Conservation (phyloP, 768 basidiomycete species). For the Thelephora aurantiotincta region DNA sequence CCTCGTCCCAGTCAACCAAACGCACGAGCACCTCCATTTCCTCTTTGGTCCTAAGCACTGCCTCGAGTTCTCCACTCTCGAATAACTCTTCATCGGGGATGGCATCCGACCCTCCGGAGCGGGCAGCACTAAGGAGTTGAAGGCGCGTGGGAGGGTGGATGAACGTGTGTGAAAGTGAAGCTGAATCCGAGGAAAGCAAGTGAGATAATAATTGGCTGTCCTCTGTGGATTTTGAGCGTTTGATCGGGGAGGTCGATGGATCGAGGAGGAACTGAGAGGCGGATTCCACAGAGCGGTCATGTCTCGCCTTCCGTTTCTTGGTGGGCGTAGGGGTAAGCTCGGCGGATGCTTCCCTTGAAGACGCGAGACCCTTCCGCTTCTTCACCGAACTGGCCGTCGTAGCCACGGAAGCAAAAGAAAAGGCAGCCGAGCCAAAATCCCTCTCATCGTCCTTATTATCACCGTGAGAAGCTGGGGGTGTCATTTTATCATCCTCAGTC, state of each 20-base stretch:
- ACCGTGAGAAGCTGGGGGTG: constrained; percentile 1
- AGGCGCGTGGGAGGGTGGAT: constrained; percentile 41
- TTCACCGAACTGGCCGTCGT: not conserved
- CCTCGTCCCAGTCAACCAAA: constrained; percentile 21
- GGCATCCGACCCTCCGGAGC: constrained; percentile 35
- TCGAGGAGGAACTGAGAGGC: constrained; percentile 45
- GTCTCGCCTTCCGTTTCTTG: constrained; percentile 20
- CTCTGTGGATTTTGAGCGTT: not conserved
- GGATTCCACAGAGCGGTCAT: constrained; percentile 21
- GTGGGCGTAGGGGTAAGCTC: constrained; percentile 4
- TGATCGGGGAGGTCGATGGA: constrained; percentile 24
- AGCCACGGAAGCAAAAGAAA: no score
- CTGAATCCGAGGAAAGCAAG: constrained; percentile 32
- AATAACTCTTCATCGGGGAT: constrained; percentile 66
- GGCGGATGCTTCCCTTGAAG: constrained; percentile 1
- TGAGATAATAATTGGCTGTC: constrained; percentile 30
- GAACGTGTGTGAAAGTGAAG: constrained; percentile 16
- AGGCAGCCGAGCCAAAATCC: no score
- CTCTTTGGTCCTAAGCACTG: constrained; percentile 34
- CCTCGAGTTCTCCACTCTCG: constrained; percentile 51
- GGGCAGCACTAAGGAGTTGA: constrained; percentile 41
- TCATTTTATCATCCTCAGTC: constrained; percentile 10
- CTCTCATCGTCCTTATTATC: constrained; percentile 1
- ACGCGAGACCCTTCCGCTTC: not conserved
- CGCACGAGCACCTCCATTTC: constrained; percentile 32